A percentile compares a stretch with the other conserved stretches of the same genome.
phyloP scores from a whole-genome alignment of 1,284 basidiomycete species.

The Cutaneotrichosporon sp. region DNA sequence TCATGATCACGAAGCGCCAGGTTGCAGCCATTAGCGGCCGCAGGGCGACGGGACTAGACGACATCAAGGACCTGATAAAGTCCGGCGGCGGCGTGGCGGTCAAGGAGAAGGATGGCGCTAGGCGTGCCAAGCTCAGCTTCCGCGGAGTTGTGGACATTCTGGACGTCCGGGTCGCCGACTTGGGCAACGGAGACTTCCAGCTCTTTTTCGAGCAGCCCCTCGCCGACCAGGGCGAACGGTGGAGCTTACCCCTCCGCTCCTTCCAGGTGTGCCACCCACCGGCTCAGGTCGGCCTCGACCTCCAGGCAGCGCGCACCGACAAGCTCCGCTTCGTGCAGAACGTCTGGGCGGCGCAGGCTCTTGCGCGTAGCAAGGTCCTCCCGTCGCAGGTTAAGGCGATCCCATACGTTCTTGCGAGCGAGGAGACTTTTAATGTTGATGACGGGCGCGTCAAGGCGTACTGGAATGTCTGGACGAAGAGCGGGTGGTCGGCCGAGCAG shows the following conservation, averaged over 20 bases:
- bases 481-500: constrained; percentile 18
- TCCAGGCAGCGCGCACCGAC: constrained; percentile 63
- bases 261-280: constrained; percentile 73
- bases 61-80: constrained; percentile 74
- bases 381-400: constrained; percentile 50
- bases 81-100: constrained; percentile 51
- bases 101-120: constrained; percentile 51
- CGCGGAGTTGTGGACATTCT: constrained; percentile 83
- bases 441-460: constrained; percentile 15
- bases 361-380: constrained; percentile 64
- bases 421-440: constrained; percentile 59
- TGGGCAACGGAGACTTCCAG: constrained; percentile 80
- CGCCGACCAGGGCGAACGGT: constrained; percentile 73
- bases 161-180: constrained; percentile 79
- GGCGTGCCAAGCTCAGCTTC: constrained; percentile 78
- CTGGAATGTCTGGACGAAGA: constrained; percentile 23
- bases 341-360: constrained; percentile 79
- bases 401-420: constrained; percentile 58
- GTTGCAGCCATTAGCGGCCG: constrained; percentile 71
- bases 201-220: constrained; percentile 78
- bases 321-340: constrained; percentile 84
- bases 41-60: constrained; percentile 78
- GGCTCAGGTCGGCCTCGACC: constrained; percentile 64
- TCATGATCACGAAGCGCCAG: constrained; percentile 88
- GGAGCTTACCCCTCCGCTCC: constrained; percentile 78